Conservation (phyloP, 2,329 filamentous ascomycete species). For the Diaporthe sp. region DNA sequence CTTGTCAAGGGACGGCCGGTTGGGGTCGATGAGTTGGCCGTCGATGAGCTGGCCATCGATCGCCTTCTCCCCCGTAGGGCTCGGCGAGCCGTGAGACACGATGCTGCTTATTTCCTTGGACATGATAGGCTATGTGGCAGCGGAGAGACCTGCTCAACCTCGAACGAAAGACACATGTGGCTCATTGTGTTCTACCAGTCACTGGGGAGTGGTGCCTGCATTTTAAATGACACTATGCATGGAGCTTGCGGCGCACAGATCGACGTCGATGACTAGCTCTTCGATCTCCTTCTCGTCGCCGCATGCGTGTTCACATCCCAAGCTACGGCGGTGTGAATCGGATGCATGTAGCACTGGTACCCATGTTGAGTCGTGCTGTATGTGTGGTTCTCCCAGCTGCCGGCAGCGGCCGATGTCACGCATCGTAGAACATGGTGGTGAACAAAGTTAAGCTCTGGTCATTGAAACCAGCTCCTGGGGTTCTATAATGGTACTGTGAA, state of each 20-base stretch:
- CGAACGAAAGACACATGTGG: conserved; percentile 6
- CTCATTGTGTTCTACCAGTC: not conserved
- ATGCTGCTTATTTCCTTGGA: conserved; percentile 24
- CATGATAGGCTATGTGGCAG: conserved; percentile 13
- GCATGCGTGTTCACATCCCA: too few relatives aligned
- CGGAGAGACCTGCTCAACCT: conserved; percentile 11
- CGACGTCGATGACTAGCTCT: not conserved
- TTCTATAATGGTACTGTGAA: not conserved
- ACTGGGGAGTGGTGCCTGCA: not conserved
- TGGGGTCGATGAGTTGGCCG: conserved; percentile 4
- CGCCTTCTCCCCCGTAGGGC: not conserved
- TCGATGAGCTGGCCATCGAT: conserved; percentile 8
- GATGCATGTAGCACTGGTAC: not conserved
- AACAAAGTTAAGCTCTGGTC: conserved; percentile 15
- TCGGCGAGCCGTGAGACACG: conserved; percentile 5
- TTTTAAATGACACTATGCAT: not conserved
- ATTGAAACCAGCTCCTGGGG: conserved; percentile 24
- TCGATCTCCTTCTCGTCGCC: not conserved
- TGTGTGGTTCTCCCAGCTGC: not conserved
- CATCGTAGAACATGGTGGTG: not conserved
- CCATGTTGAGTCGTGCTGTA: not conserved
- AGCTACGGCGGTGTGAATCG: conserved; percentile 12
- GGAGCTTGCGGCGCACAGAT: not conserved
- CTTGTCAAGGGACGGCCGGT: conserved; percentile 23
- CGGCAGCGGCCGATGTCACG: conserved; percentile 21